These are phyloP conservation scores for Microbotryum intermedium DNA, from an alignment of 1,284 basidiomycete species.

Conservation along the genomic window DNA sequence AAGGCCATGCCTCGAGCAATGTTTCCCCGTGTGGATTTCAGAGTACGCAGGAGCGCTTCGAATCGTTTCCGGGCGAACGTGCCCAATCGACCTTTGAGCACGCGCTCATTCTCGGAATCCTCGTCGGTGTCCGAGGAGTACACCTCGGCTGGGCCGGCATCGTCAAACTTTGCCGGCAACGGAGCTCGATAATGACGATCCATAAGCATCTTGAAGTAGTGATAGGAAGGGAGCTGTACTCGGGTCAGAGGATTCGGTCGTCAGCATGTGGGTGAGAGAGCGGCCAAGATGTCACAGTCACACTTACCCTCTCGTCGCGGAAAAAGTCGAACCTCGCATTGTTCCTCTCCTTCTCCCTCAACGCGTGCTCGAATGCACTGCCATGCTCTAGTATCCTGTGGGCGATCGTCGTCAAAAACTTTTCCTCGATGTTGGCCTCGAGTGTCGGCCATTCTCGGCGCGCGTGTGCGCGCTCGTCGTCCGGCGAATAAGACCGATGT, in stretches of 20 bases:
- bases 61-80: slow-evolving; percentile 69
- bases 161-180: slow-evolving; percentile 63
- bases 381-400: slow-evolving; percentile 74
- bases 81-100: slow-evolving; percentile 49
- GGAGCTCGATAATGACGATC: slow-evolving; percentile 52
- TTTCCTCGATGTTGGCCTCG: slow-evolving; percentile 59
- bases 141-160: slow-evolving; percentile 73
- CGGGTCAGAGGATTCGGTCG: background rate
- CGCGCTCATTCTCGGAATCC: slow-evolving; percentile 72
- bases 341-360: slow-evolving; percentile 64
- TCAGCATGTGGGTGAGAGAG: background rate
- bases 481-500: slow-evolving; percentile 4
- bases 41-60: slow-evolving; percentile 74
- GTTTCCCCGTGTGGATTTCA: slow-evolving; percentile 79
- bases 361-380: slow-evolving; percentile 59
- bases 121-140: slow-evolving; percentile 94
- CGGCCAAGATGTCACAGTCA: background rate
- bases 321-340: slow-evolving; percentile 80
- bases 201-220: slow-evolving; percentile 67
- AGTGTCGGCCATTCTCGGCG: slow-evolving; percentile 45
- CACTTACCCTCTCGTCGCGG: slow-evolving; percentile 55
- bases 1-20: slow-evolving; percentile 93
- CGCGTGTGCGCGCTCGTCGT: slow-evolving; percentile 30
- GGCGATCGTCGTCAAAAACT: slow-evolving; percentile 75
- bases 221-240: slow-evolving; percentile 64